Percentiles rank a stretch among this genome's conserved stretches.
Evolutionary conservation across 208 protist species (phyloP).

Genomic region (Leishmania tarentolae): DNA sequence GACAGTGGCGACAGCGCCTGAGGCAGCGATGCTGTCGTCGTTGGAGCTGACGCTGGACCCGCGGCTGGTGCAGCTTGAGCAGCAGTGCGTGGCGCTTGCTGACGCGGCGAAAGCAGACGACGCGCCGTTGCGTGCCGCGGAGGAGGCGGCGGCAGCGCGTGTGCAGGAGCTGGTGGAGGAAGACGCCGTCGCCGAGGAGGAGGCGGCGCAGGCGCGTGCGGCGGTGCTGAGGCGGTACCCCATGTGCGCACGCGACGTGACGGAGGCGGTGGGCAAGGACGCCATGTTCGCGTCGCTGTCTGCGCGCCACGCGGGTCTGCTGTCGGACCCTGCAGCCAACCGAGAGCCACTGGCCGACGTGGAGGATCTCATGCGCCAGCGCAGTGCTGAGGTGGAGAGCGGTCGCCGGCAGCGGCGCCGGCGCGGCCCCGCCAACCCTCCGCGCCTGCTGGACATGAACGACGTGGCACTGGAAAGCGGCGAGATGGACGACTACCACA

Average conservation of each 20-base stretch:
- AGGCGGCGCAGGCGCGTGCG: conserved; percentile 28
- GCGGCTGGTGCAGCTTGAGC: conserved; percentile 20
- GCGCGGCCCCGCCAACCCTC: conserved; percentile 13
- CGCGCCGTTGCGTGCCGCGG: conserved; percentile 16
- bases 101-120: conserved; percentile 2
- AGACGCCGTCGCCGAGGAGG: conserved; percentile 30
- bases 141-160: conserved; percentile 18
- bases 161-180: conserved; percentile 29
- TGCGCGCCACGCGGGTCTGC: conserved; percentile 18
- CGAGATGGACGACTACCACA: conserved; percentile 36
- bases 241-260: conserved; percentile 52
- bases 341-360: conserved; percentile 17
- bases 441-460: conserved; percentile 37
- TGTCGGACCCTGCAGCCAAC: conserved; percentile 28
- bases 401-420: conserved; percentile 29
- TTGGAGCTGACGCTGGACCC: conserved; percentile 37
- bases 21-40: conserved; percentile 29
- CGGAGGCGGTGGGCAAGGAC: conserved; percentile 44
- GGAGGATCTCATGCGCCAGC: conserved; percentile 32
- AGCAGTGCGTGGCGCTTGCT: conserved; percentile 15
- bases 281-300: conserved; percentile 41
- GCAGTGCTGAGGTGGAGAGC: conserved; percentile 34
- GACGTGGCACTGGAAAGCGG: conserved; percentile 35
- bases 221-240: conserved; percentile 35
- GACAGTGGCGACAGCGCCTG: conserved; percentile 1